phyloP scores from a whole-genome alignment of 2,329 filamentous ascomycete species.

The Zarea fungicola region DNA sequence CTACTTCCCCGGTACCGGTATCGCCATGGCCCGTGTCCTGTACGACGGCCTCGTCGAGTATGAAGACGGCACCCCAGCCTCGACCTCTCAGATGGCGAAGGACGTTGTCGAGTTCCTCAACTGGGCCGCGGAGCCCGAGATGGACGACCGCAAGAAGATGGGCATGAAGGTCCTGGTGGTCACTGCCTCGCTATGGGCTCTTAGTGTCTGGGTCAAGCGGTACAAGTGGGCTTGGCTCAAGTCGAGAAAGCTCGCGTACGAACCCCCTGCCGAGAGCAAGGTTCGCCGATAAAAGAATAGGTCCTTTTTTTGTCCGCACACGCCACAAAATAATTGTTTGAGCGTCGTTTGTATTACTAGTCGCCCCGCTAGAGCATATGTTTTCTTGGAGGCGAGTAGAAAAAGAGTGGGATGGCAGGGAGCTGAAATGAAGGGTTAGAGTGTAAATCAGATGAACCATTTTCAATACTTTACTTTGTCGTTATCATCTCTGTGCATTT shows the following conservation, averaged over 20 bases:
- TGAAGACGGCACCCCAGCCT: constrained; percentile 90
- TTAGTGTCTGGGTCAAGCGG: constrained; percentile 97
- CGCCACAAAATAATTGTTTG: constrained; percentile 13
- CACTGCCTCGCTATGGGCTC: constrained; percentile 69
- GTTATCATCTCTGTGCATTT: too few relatives aligned
- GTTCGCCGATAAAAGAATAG: constrained; percentile 42
- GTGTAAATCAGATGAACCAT: constrained; percentile 47
- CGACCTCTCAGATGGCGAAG: constrained; percentile 99
- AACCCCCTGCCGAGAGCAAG: constrained; percentile 59
- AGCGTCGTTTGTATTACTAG: constrained; percentile 33
- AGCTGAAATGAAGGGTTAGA: constrained; percentile 36
- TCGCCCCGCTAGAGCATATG: constrained; percentile 37
- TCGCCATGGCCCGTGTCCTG: constrained; percentile 97
- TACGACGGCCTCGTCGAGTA: constrained; percentile 98
- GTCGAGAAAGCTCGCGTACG: constrained; percentile 89
- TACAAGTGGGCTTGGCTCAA: constrained; percentile 99
- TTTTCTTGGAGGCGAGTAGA: constrained; percentile 39
- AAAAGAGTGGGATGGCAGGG: constrained; percentile 28
- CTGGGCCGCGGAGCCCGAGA: constrained; percentile 98
- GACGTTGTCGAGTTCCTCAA: constrained; percentile 98
- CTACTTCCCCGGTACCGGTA: constrained; percentile 98
- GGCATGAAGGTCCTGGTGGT: constrained; percentile 92
- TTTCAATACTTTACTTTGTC: constrained; percentile 33
- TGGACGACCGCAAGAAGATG: constrained; percentile 99
- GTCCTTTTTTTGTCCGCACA: too few relatives aligned